Base-by-base conservation (phyloP, 441 rosid species). In the Corymbia citriodora region DNA sequence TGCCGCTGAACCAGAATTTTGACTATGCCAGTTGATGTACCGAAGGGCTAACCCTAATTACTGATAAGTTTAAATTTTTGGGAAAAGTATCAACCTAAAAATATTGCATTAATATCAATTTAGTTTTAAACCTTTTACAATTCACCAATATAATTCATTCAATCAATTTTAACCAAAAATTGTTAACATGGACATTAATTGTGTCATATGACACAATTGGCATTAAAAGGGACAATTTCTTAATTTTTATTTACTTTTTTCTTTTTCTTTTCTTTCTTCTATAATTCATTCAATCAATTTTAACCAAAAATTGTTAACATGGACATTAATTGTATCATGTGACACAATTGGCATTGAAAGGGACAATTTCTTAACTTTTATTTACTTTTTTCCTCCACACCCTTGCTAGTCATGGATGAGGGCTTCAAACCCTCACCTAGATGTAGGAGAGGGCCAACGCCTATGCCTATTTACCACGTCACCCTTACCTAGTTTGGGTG, bases 131-230 rank as follows among this genome's bases (percentile, higher is more conserved):
- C 25, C 29, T 57, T 23, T 57, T 23, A 21, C 45, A 40, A 40
- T 40, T 40, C 45, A 40, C 45, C 45, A 40, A 40, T 40, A 40
- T 40, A 40, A 40, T 40, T 40, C 6, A 40, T 40, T 40, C 6
- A 6, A 40, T 40, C 45, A 40, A 40, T 40, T 40, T 40, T 40
- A 40, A 40, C 45, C 6, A 40, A 40, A 40, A 57, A 57, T 57
- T 0, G 6, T 6, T 23, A 0, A 11, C 57, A 55, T 55, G 7
- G 9, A 57, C 25, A 57, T 57, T 10, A 57, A 2, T 3, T 57
- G 25, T 57, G 0, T 57, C 25, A 57, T 21, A 27, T 57, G 11
- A 57, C 12, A 57, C 23, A 0, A 0, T 12, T 6, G 23, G 9
- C 12, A 57, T 2, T 57, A 57, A 57, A 21, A 55, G 8, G 19